Conservation (phyloP, 2,329 filamentous ascomycete genomes). For the Colletotrichum godetiae region DNA sequence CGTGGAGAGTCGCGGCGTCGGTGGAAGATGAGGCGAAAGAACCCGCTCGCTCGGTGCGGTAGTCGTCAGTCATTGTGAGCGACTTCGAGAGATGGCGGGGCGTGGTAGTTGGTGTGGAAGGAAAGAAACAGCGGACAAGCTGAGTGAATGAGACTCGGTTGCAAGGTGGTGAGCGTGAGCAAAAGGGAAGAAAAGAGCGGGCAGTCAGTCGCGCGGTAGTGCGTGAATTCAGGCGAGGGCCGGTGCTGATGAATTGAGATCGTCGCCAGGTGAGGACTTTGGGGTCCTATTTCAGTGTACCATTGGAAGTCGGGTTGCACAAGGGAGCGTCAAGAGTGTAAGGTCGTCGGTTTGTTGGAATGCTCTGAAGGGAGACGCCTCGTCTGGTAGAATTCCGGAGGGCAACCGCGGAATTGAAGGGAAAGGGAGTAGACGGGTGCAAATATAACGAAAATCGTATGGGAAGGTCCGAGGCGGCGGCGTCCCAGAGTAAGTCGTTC, state of each 20-base stretch:
- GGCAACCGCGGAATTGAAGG: conserved; percentile 6
- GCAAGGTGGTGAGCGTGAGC: not conserved
- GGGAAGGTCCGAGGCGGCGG: conserved; percentile 17
- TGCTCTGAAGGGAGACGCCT: conserved; percentile 24
- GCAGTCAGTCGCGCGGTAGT: not conserved
- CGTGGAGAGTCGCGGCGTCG: conserved; percentile 45
- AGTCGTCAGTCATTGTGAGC: conserved; percentile 38
- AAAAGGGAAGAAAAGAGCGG: not conserved
- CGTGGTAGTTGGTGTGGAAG: not conserved
- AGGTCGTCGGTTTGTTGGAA: conserved; percentile 15
- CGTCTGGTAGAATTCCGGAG: conserved; percentile 24
- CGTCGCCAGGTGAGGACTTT: not conserved
- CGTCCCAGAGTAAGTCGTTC: not conserved
- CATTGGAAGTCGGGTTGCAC: not conserved
- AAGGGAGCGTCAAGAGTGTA: conserved; percentile 13
- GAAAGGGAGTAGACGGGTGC: conserved; percentile 6
- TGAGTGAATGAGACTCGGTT: not conserved
- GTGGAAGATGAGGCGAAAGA: conserved; percentile 50
- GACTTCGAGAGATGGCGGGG: not conserved
- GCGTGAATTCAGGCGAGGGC: not conserved
- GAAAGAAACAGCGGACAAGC: not conserved
- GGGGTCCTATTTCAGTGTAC: conserved; percentile 31
- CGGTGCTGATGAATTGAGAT: not conserved
- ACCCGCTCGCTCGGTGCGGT: conserved; percentile 40
- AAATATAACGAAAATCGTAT: conserved; percentile 14